phyloP scores from a whole-genome alignment of 23 red algal genomes.

The Chondrus crispus region DNA sequence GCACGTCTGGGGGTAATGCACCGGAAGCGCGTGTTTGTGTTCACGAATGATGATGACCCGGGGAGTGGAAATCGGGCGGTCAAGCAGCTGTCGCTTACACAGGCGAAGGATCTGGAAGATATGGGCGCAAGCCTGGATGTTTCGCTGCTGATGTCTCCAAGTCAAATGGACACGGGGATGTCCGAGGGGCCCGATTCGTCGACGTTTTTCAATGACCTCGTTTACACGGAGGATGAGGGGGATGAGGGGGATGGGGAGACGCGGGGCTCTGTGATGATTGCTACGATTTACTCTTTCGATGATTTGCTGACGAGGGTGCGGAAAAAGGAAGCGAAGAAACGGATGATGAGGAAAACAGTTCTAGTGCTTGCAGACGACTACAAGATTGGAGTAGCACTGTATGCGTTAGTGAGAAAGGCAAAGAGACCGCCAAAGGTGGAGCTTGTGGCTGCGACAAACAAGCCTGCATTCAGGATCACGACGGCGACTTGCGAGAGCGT shows the following conservation, averaged over 20 bases:
- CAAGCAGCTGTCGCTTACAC: background rate
- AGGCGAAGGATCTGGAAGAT: constrained; percentile 30
- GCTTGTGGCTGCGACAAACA: constrained; percentile 17
- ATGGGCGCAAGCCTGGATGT: constrained; percentile 36
- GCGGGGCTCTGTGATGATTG: constrained; percentile 4
- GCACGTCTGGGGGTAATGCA: constrained; percentile 18
- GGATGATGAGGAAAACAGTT: constrained; percentile 3
- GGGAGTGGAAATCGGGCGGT: constrained; percentile 15
- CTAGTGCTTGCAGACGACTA: constrained; percentile 19
- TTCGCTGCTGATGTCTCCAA: constrained; percentile 4
- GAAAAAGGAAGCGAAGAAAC: constrained; percentile 36
- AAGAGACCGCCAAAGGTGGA: background rate
- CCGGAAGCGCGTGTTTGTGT: constrained; percentile 59
- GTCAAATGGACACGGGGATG: background rate
- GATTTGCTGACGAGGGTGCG: constrained; percentile 13
- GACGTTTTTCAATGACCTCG: constrained; percentile 30
- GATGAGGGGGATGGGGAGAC: background rate
- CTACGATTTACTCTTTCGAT: constrained; percentile 28
- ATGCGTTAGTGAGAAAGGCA: constrained; percentile 33
- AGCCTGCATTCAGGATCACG: constrained; percentile 47
- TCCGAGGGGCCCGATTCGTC: background rate
- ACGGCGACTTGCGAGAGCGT: constrained; percentile 19
- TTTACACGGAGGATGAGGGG: constrained; percentile 22
- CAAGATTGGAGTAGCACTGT: constrained; percentile 42
- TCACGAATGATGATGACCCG: constrained; percentile 59